Evolutionary conservation across 1,139 yeast genomes (phyloP).

Genomic region (Candida neerlandica): DNA sequence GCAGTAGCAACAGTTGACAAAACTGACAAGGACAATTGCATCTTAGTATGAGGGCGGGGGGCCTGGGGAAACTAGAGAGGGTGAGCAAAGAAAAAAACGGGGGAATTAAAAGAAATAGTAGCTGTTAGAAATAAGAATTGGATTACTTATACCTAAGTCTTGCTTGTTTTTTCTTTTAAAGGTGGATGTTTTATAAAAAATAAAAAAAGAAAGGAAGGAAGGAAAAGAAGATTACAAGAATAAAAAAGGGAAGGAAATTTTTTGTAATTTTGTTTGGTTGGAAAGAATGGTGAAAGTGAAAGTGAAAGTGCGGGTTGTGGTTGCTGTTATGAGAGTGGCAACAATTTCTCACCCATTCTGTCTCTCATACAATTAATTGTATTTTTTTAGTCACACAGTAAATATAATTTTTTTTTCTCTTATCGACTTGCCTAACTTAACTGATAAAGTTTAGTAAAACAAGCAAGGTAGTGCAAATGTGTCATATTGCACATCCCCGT

Average conservation of each 20-base stretch:
- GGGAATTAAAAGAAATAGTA: background rate
- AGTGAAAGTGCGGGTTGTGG: background rate
- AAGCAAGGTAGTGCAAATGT: too few species aligned
- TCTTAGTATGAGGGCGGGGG: conserved; percentile 8
- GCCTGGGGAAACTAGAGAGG: background rate
- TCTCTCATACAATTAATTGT: too few species aligned
- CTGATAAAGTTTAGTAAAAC: too few species aligned
- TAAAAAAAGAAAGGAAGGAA: background rate
- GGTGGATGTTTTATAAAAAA: background rate
- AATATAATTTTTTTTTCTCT: too few species aligned
- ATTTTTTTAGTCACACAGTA: too few species aligned
- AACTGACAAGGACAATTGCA: conserved; percentile 38
- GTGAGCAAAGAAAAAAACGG: background rate
- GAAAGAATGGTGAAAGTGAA: background rate
- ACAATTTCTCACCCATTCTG: too few species aligned
- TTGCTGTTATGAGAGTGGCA: background rate
- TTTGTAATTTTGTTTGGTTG: background rate
- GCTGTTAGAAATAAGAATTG: background rate
- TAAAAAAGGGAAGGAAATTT: background rate
- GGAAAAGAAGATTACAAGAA: background rate
- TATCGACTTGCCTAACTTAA: too few species aligned
- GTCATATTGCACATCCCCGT: too few species aligned
- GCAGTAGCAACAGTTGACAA: conserved; percentile 55
- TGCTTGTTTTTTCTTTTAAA: background rate
- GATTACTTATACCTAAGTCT: background rate